Conservation (phyloP, 2,329 filamentous ascomycete genomes). For the Juglanconis juglandina region DNA sequence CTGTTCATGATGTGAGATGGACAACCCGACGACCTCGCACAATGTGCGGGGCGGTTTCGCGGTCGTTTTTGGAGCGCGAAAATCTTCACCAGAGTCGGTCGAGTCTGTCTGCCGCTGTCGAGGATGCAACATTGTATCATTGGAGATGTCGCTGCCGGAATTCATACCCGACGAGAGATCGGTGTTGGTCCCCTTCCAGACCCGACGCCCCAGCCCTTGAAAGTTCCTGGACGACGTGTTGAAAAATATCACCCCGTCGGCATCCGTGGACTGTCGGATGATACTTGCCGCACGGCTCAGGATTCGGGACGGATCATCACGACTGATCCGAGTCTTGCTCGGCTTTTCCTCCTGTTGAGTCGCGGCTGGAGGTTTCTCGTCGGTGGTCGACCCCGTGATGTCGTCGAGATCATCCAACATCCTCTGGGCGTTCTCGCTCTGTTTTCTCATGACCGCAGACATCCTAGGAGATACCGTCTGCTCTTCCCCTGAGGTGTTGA, state of each 20-base stretch:
- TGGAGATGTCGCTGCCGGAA: slow-evolving; percentile 8
- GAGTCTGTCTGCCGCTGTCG: not conserved
- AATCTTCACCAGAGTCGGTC: slow-evolving; percentile 4
- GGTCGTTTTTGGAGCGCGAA: not conserved
- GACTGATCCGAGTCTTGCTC: not conserved
- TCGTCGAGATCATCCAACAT: slow-evolving; percentile 13
- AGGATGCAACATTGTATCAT: not conserved
- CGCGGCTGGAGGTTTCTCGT: not conserved
- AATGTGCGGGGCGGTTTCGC: not conserved
- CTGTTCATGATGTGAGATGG: slow-evolving; percentile 9
- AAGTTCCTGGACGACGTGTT: slow-evolving; percentile 9
- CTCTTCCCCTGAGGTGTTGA: not conserved
- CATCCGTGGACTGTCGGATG: slow-evolving; percentile 39
- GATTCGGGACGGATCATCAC: slow-evolving; percentile 2
- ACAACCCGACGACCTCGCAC: slow-evolving; percentile 10
- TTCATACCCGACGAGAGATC: slow-evolving; percentile 11
- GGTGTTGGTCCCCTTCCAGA: not conserved
- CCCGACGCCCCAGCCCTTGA: slow-evolving; percentile 2
- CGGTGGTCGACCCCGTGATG: not conserved
- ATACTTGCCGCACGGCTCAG: slow-evolving; percentile 42
- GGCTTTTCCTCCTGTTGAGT: not conserved
- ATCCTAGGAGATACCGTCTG: slow-evolving; percentile 5
- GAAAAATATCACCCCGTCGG: slow-evolving; percentile 36
- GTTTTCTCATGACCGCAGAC: slow-evolving; percentile 12
- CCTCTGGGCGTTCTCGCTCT: slow-evolving; percentile 9